phyloP scores from a whole-genome alignment of 2,329 filamentous ascomycete species.

The Pseudogymnoascus sp. region DNA sequence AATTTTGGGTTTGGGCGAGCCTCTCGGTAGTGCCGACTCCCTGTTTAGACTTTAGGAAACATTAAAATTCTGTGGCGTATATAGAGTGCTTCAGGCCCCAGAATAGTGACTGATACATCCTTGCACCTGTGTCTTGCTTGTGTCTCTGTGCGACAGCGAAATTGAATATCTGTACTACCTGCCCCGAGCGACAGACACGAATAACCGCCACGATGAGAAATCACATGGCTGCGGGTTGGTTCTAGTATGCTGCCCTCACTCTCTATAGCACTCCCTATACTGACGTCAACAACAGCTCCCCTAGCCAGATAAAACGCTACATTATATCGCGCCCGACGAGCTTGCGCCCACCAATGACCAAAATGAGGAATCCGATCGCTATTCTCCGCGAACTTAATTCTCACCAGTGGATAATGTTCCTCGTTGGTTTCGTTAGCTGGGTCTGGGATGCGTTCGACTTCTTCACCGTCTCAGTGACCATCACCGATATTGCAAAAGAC shows the following conservation, averaged over 20 bases:
- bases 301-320: neutral
- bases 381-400: neutral
- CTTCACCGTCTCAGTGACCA: conserved; percentile 67
- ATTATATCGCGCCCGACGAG: neutral
- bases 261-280: neutral
- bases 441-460: conserved; percentile 68
- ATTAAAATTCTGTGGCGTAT: neutral
- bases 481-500: conserved; percentile 42
- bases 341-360: neutral
- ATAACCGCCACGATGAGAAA: neutral
- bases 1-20: neutral
- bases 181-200: neutral
- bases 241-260: neutral
- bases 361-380: neutral
- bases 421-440: neutral
- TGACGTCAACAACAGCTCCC: neutral
- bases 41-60: neutral
- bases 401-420: neutral
- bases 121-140: neutral
- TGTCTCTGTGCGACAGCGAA: neutral
- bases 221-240: neutral
- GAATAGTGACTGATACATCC: neutral
- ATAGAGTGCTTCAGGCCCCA: neutral
- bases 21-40: neutral
- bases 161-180: neutral